Evolutionary conservation across 2,329 filamentous ascomycete species (phyloP), one percentile per base, ranked within the genome.

Genomic region (Hypomyces perniciosus): DNA sequence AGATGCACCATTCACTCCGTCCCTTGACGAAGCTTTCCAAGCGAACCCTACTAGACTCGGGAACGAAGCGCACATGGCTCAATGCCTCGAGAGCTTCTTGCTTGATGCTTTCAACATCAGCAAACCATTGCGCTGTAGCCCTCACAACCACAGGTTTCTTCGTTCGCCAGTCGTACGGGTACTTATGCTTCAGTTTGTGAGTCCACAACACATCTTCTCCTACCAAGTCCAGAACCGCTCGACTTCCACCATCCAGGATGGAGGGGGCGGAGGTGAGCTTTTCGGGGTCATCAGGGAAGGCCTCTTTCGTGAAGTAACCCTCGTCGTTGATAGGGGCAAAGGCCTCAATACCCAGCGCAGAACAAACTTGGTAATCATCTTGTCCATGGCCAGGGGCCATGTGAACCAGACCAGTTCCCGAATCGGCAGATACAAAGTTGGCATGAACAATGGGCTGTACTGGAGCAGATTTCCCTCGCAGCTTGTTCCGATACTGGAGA

Each of bases 51-150:
- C 91, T 90, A 28, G 77, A 75, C 40, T 85, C 78, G 0, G 93
- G 93, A 10, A 95, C 76, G 61, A 97, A 99, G 0, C 74, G 75
- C 27, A 97, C 89, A 35, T 80, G 67, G 1, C 83, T 72, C 8
- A 99, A 73, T 7, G 89, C 81, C 12, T 76, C 68, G 27, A 96
- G 71, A 1, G 91, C 88, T 31, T 80, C 75, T 1, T 80, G 73
- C 60, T 95, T 95, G 67, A 97, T 92, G 46, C 78, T 81, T 10
- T 79, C 89, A 2, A 96, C 89, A 66, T 97, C 89, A 8, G 93
- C 90, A 64, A 99, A 99, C 93, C 93, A 99, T 69, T 99, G 93
- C 35, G 91, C 89, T 0, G 95, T 99, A 4, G 93, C 92, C 57
- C 93, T 77, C 33, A 95, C 82, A 53, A 99, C 90, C 45, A 99